A percentile compares a stretch with the other conserved stretches of the same genome.
Evolutionary conservation across 306 rosid genomes (phyloP).

Genomic region (Casuarina equisetifolia): DNA sequence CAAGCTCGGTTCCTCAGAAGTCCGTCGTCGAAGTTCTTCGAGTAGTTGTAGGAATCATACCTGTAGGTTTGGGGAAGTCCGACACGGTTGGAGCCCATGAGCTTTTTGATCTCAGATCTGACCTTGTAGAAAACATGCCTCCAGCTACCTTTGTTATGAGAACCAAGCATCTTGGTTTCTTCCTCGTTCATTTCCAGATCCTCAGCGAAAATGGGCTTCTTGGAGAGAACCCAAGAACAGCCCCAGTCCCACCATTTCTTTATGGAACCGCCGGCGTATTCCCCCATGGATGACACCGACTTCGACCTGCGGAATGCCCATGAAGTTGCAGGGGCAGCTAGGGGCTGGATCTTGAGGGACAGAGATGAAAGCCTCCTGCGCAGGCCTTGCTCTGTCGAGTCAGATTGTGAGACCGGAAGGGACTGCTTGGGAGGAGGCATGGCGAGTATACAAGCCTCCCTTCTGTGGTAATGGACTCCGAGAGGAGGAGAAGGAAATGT

Average conservation of each 20-base stretch:
- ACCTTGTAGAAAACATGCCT: constrained; percentile 66
- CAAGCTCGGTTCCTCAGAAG: constrained; percentile 10
- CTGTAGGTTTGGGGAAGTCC: constrained; percentile 76
- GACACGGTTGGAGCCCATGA: constrained; percentile 46
- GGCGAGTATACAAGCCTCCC: constrained; percentile 31
- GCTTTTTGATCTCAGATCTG: constrained; percentile 62
- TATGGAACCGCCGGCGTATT: constrained; percentile 58
- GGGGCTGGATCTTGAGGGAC: constrained; percentile 58
- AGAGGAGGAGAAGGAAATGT: not conserved
- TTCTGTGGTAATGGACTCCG: constrained; percentile 44
- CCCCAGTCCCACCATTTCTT: constrained; percentile 80
- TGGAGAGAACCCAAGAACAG: constrained; percentile 75
- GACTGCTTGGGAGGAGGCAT: constrained; percentile 29
- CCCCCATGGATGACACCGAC: constrained; percentile 66
- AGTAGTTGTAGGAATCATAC: constrained; percentile 37
- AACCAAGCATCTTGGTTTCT: constrained; percentile 64
- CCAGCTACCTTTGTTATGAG: constrained; percentile 63
- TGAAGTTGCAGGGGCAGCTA: constrained; percentile 31
- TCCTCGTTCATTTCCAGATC: constrained; percentile 92
- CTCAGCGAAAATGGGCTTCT: constrained; percentile 61
- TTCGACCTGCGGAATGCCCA: constrained; percentile 70
- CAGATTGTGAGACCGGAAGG: constrained; percentile 62
- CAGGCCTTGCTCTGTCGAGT: constrained; percentile 34
- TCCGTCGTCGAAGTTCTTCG: constrained; percentile 38
- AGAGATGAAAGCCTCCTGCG: constrained; percentile 74